Base-by-base conservation (phyloP, 2,329 filamentous ascomycete species). In the Pezicula rhizophila region DNA sequence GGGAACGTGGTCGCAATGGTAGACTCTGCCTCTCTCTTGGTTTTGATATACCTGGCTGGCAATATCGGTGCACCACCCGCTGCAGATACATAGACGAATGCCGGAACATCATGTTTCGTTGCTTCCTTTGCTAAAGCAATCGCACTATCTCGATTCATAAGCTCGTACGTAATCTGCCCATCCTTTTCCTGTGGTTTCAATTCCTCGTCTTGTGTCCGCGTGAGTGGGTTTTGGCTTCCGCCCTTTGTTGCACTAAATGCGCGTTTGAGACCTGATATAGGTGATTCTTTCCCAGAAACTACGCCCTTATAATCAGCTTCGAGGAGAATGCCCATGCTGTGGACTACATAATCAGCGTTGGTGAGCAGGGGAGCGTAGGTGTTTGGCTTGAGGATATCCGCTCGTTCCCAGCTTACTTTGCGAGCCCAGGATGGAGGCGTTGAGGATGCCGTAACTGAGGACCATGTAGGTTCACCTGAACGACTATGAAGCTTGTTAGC, bases 281-380 rank as follows among this genome's bases (percentile, higher is more conserved):
- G 82, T 0, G 87, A 89, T 61, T 96, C 91, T 52, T 80, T 82
- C 45, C 93, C 93, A 17, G 82, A 85, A 23, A 99, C 66, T 14
- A 96, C 85, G 58, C 87, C 87, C 70, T 99, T 99, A 80, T 99
- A 99, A 73, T 99, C 93, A 44, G 91, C 90, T 73, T 99, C 93
- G 8, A 99, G 80, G 15, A 99, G 77, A 60, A 99, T 96, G 8
- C 93, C 93, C 85, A 97, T 91, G 62, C 79, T 89, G 75, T 99
- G 93, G 42, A 99, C 85, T 23, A 97, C 91, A 49, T 84, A 91
- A 66, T 89, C 82, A 52, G 90, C 88, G 49, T 79, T 81, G 57
- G 81, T 78, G 53, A 99, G 80, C 42, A 92, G 79, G 0, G 84
- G 73, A 8, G 79, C 80, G 71, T 96, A 99, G 15, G 87, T 87